Evolutionary conservation across 2,329 filamentous ascomycete genomes (phyloP), one percentile per base, ranked within the genome.

Genomic region (Cordyceps farinosa): DNA sequence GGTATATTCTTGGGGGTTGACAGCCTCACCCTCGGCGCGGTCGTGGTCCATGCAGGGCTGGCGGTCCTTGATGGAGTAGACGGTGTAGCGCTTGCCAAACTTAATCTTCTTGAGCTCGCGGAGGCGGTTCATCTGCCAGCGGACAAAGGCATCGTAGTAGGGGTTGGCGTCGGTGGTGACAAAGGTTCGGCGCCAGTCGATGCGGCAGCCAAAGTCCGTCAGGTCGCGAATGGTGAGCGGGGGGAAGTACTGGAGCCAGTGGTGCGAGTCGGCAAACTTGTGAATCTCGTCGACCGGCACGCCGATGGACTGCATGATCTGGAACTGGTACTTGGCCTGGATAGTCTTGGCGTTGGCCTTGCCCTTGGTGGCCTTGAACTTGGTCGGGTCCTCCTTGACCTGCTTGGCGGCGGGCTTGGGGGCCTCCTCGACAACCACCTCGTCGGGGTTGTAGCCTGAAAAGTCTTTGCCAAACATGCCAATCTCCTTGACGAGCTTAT

Each of bases 121-220:
- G 58, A 98, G 84, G 67, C 91, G 90, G 75, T 90, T 93, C 91
- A 98, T 97, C 78, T 98, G 95, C 95, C 95, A 99, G 71, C 91
- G 82, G 47, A 98, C 89, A 72, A 99, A 99, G 5, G 91, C 86
- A 74, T 99, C 94, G 74, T 96, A 99, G 80, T 95, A 98, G 5
- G 92, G 92, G 77, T 99, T 99, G 42, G 92, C 92, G 70, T 97
- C 92, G 2, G 95, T 99, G 7, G 95, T 99, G 67, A 98, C 90
- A 68, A 99, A 91, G 44, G 90, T 89, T 74, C 95, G 84, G 72
- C 94, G 85, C 94, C 94, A 99, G 75, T 98, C 95, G 71, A 98
- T 90, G 69, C 93, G 84, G 57, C 89, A 89, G 65, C 94, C 94
- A 67, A 98, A 87, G 74, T 89, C 89, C 69, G 87, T 90, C 69